Evolutionary conservation across 139 green algal genomes (phyloP).

Genomic region (Tetraselmis chui): DNA sequence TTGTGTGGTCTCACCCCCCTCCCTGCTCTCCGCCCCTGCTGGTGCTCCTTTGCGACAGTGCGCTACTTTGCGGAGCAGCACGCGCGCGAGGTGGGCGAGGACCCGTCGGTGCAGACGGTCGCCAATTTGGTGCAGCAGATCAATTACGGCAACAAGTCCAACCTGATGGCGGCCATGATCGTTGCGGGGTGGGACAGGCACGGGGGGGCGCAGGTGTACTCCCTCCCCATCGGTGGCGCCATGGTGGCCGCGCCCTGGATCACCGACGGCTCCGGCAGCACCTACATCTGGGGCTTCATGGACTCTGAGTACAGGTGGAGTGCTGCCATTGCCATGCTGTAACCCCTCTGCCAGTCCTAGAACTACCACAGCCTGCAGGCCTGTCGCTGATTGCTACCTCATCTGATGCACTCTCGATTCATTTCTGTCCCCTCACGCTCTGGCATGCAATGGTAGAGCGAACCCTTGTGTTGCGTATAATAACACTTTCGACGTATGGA

Average conservation of each 20-base stretch:
- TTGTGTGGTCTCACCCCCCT: no score
- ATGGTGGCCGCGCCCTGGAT: slow-evolving; percentile 68
- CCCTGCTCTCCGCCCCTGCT: neutral
- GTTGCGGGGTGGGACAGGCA: slow-evolving; percentile 86
- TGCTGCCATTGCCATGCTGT: neutral
- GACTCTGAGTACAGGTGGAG: slow-evolving; percentile 66
- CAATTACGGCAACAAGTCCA: slow-evolving; percentile 87
- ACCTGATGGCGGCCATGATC: slow-evolving; percentile 86
- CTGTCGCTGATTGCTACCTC: no score
- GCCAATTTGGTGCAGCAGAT: slow-evolving; percentile 85
- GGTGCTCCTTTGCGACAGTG: slow-evolving; percentile 19
- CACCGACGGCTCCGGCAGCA: slow-evolving; percentile 81
- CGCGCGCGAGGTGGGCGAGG: slow-evolving; percentile 43
- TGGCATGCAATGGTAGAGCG: no score
- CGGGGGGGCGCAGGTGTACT: slow-evolving; percentile 65
- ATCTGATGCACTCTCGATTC: no score
- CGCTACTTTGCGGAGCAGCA: slow-evolving; percentile 42
- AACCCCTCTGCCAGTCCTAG: no score
- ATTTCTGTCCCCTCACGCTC: no score
- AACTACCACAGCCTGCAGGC: no score
- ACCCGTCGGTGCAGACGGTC: slow-evolving; percentile 63
- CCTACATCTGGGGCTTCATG: slow-evolving; percentile 84
- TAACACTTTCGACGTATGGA: no score
- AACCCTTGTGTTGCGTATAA: no score
- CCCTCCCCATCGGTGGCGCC: slow-evolving; percentile 82